phyloP scores from a whole-genome alignment of 208 protist species.

The Leishmania major region DNA sequence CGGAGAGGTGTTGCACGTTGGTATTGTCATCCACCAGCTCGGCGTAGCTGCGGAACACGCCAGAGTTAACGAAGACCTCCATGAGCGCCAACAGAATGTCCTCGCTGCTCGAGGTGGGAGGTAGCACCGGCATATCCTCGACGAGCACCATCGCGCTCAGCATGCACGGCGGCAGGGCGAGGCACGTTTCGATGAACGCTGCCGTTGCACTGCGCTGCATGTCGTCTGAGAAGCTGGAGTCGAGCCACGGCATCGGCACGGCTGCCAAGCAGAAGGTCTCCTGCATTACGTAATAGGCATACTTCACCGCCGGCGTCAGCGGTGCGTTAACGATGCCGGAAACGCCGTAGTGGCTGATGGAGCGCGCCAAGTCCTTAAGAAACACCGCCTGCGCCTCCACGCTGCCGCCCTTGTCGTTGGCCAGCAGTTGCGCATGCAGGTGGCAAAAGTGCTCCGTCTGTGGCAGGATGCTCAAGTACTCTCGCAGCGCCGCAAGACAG shows the following conservation, averaged over 20 bases:
- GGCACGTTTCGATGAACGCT: constrained; percentile 60
- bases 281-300: constrained; percentile 75
- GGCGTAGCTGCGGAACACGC: constrained; percentile 41
- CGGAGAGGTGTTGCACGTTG: not conserved
- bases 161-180: constrained; percentile 59
- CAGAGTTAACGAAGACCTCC: constrained; percentile 45
- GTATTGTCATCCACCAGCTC: constrained; percentile 19
- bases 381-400: constrained; percentile 40
- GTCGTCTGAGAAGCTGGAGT: constrained; percentile 40
- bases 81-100: constrained; percentile 55
- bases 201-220: constrained; percentile 46
- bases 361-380: constrained; percentile 37
- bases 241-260: constrained; percentile 64
- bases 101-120: constrained; percentile 25
- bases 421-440: constrained; percentile 68
- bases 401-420: constrained; percentile 42
- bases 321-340: constrained; percentile 15
- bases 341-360: constrained; percentile 36
- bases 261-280: constrained; percentile 58
- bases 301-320: constrained; percentile 64
- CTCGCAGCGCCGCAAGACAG: constrained; percentile 33
- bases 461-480: constrained; percentile 39
- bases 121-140: constrained; percentile 50
- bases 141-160: constrained; percentile 57
- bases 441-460: constrained; percentile 56